Base-by-base conservation (phyloP, 768 basidiomycete genomes). In the Rhizopogon vulgaris region DNA sequence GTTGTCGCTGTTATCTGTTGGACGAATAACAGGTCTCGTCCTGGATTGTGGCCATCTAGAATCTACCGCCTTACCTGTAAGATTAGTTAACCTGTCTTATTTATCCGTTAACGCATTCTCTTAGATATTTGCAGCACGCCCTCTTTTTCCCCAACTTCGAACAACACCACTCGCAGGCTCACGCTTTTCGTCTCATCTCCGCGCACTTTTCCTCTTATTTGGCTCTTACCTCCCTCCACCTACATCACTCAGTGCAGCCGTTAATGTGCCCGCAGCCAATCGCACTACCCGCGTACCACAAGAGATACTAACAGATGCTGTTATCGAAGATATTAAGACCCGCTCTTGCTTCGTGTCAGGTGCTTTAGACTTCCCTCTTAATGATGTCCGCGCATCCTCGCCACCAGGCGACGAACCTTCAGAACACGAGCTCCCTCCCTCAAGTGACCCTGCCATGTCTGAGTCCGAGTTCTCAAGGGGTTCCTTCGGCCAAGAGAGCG, bases 31-130 rank as follows among this genome's bases (percentile, higher is more conserved):
- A 1, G 96, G 95, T 6, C 79, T 99, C 12, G 95, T 98, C 1
- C 71, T 98, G 2, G 96, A 99, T 63, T 86, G 85, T 57, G 96
- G 96, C 1, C 85, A 95, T 65, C 76, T 95, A 3, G 96, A 98
- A 66, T 90, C 93, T 0, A 86, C 85, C 4, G 83, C 83, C 4
- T 75, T 97, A 18, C 94, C 96, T 0, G 95, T 95, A 59, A 49
- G 88, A 71, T 8, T 22, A 6, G 11, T 51, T 14, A 37, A 41
- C 5, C 28, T 36, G 10, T 32, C n/a, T 27, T 4, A 18, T 14
- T 38, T 41, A 41, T 32, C 51, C 49, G 42, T 52, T 48, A 38
- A 45, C 36, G 48, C n/a, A 41, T 9, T n/a, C 40, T 41, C 25
- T 6, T 60, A 98, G 95, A 90, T 97, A 58, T 95, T 85, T 61